Base-by-base conservation (phyloP, 805 yeast species). In the Metschnikowia peoriensis region DNA sequence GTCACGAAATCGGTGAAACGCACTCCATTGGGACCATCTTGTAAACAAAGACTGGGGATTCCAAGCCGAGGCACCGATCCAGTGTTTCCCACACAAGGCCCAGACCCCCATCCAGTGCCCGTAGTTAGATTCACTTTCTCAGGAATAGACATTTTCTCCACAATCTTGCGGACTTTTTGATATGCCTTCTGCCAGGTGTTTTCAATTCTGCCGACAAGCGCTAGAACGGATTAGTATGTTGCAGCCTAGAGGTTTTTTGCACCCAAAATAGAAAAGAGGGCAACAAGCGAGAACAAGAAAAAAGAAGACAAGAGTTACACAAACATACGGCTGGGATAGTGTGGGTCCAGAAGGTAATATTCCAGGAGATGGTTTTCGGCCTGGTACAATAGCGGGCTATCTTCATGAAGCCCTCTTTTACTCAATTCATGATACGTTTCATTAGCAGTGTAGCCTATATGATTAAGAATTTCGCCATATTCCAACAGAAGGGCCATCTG, bases 101-200 rank as follows among this genome's bases (percentile, higher is more conserved):
- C 86, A 29, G 81, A 73, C 1, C 83, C 83, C 81, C 84, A 82
- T 16, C 85, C 85, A 12, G 82, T 81, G 15, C 87, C 88, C 4
- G 86, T 79, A 7, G 87, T 83, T 46, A 83, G 65, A 61, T 83
- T 83, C 28, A 81, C 85, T 58, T 82, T 83, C 61, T 84, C 88
- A 15, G 75, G 67, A 38, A 79, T 74, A 4, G 85, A 72, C 81
- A 84, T 78, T 54, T 77, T 78, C 50, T 78, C 77, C 15, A 83
- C 86, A 32, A 83, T 62, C 50, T 73, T 77, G 53, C 81, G 68
- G 2, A 87, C 88, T 49, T 78, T 78, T 15, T 73, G 77, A 61
- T 75, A 82, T 1, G 88, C 87, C 14, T 71, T 73, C 54, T 73
- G 78, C 89, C 88, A 84, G 15, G 75, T 76, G 44, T 70, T 70